phyloP scores from a whole-genome alignment of 176 grass and related monocot genomes.

The Avena atlantica region DNA sequence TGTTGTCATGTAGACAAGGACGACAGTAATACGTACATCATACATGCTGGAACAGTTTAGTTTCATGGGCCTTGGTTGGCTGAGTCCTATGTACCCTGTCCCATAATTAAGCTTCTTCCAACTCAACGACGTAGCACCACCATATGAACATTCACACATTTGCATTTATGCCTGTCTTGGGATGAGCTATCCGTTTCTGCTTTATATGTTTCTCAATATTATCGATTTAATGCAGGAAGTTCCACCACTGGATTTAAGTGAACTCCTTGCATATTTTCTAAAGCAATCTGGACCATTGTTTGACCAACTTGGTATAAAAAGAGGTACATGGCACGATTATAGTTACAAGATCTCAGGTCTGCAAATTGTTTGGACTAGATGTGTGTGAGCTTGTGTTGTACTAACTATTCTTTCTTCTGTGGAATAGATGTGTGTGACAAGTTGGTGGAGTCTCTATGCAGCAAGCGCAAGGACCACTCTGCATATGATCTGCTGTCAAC shows the following conservation, averaged over 20 bases:
- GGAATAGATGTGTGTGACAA: slow-evolving; percentile 77
- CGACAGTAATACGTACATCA: background rate
- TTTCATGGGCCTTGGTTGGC: slow-evolving; percentile 12
- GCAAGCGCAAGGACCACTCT: slow-evolving; percentile 64
- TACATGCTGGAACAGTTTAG: background rate
- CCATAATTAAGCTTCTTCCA: background rate
- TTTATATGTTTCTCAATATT: slow-evolving; percentile 43
- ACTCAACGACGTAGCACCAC: background rate
- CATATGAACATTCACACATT: slow-evolving; percentile 14
- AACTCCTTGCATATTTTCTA: slow-evolving; percentile 87
- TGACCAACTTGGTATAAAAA: slow-evolving; percentile 91
- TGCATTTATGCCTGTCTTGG: background rate
- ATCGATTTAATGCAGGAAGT: slow-evolving; percentile 63
- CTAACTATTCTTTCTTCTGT: slow-evolving; percentile 28
- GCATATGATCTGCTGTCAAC: slow-evolving; percentile 44
- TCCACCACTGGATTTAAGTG: slow-evolving; percentile 75
- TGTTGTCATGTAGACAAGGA: background rate
- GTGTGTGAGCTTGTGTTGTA: slow-evolving; percentile 24
- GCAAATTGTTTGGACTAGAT: slow-evolving; percentile 10
- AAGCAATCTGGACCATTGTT: slow-evolving; percentile 94
- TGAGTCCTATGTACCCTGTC: background rate
- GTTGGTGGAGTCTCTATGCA: slow-evolving; percentile 72
- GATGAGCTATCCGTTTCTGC: background rate
- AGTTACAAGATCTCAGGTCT: slow-evolving; percentile 11
- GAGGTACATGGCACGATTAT: slow-evolving; percentile 58